Conservation (phyloP, 2,329 filamentous ascomycete species). For the Fusarium concolor region DNA sequence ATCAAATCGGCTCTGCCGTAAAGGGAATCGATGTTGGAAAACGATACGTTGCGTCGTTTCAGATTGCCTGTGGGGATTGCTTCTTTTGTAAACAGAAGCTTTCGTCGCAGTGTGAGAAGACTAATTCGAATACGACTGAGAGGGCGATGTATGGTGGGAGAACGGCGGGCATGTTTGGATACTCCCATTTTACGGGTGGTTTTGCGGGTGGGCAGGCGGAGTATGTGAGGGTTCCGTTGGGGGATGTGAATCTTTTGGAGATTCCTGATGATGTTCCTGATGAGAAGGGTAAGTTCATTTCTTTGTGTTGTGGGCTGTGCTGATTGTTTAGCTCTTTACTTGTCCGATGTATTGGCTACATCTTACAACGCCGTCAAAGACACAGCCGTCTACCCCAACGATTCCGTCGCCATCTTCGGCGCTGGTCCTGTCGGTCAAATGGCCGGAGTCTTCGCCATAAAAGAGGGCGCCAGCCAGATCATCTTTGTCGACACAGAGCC, state of each 20-base stretch:
- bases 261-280: slow-evolving; percentile 84
- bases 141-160: slow-evolving; percentile 83
- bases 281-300: slow-evolving; percentile 70
- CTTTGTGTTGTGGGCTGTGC: background rate
- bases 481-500: slow-evolving; percentile 83
- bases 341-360: slow-evolving; percentile 84
- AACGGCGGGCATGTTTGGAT: slow-evolving; percentile 80
- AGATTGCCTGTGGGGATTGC: slow-evolving; percentile 81
- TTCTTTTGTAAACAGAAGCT: slow-evolving; percentile 83
- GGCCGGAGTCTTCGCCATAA: slow-evolving; percentile 78
- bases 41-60: slow-evolving; percentile 86
- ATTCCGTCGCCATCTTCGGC: slow-evolving; percentile 86
- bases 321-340: slow-evolving; percentile 65
- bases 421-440: slow-evolving; percentile 90
- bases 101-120: slow-evolving; percentile 82
- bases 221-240: slow-evolving; percentile 84
- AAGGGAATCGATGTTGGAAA: slow-evolving; percentile 68
- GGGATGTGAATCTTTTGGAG: slow-evolving; percentile 82
- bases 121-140: slow-evolving; percentile 77
- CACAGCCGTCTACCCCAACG: slow-evolving; percentile 80
- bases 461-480: slow-evolving; percentile 79
- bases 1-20: slow-evolving; percentile 66
- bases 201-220: slow-evolving; percentile 91
- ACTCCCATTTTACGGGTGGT: slow-evolving; percentile 83
- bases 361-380: slow-evolving; percentile 87